Evolutionary conservation across 352 stramenopile species (phyloP).

Genomic region (Globisporangium iwayamae): DNA sequence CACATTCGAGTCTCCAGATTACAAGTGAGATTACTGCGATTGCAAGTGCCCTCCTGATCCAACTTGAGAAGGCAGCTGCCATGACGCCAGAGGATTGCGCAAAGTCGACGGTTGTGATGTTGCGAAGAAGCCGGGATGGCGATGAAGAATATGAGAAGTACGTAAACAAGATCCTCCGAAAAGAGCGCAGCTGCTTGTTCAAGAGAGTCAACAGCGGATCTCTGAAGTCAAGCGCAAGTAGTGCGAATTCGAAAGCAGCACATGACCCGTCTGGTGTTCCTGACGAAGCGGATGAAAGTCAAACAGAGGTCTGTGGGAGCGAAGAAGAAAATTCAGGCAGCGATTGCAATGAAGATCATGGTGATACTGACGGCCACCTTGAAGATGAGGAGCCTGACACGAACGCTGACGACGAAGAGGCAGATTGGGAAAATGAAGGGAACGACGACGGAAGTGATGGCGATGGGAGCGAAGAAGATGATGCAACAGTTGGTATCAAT

Average conservation of each 20-base stretch:
- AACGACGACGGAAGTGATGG: constrained; percentile 45
- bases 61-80: constrained; percentile 26
- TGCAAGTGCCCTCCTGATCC: constrained; percentile 11
- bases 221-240: constrained; percentile 1
- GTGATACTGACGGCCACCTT: background rate
- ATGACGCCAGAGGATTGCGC: background rate
- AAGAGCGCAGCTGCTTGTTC: constrained; percentile 29
- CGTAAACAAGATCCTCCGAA: constrained; percentile 23
- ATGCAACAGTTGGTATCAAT: constrained; percentile 1
- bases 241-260: background rate
- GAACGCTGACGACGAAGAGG: constrained; percentile 14
- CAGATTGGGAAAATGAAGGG: constrained; percentile 20
- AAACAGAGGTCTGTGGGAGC: background rate
- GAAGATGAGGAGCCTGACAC: constrained; percentile 11
- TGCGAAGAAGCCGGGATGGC: constrained; percentile 14
- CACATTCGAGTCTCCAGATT: background rate
- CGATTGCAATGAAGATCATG: constrained; percentile 3
- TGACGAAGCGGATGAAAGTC: background rate
- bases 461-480: constrained; percentile 27
- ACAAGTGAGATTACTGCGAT: background rate
- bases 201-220: constrained; percentile 16
- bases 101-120: background rate
- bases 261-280: background rate
- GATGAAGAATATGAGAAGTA: constrained; percentile 37
- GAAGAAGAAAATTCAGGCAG: background rate